Conservation (phyloP, 2,329 filamentous ascomycete genomes). For the Pseudopyricularia cyperi region DNA sequence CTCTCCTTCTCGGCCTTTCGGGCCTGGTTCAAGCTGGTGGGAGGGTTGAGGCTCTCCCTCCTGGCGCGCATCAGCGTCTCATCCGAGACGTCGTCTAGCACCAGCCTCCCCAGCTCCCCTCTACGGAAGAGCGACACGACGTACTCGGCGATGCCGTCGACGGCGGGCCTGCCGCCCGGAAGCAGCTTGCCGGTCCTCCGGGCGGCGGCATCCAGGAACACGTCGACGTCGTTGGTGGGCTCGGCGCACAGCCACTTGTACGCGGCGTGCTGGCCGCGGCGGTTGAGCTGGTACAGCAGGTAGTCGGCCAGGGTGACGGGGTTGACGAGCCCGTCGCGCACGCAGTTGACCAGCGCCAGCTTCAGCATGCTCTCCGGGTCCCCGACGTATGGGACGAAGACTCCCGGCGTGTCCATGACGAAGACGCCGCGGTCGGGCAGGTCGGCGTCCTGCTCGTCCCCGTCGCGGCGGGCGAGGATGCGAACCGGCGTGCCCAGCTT, state of each 20-base stretch:
- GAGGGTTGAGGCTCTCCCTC: constrained; percentile 28
- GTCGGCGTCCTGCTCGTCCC: constrained; percentile 16
- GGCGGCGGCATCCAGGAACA: constrained; percentile 60
- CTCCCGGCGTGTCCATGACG: constrained; percentile 82
- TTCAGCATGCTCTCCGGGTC: constrained; percentile 86
- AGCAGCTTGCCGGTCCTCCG: constrained; percentile 61
- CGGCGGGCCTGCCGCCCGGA: constrained; percentile 58
- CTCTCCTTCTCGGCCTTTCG: constrained; percentile 52
- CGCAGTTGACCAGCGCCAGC: constrained; percentile 77
- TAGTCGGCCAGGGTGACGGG: constrained; percentile 77
- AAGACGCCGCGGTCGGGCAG: constrained; percentile 54
- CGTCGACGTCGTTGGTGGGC: constrained; percentile 75
- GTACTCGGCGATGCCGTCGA: constrained; percentile 64
- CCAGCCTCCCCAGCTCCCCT: constrained; percentile 62
- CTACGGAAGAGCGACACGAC: constrained; percentile 71
- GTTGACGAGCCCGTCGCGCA: constrained; percentile 78
- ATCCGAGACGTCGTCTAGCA: constrained; percentile 63
- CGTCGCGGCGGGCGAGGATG: constrained; percentile 35
- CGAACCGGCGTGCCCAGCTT: constrained; percentile 76
- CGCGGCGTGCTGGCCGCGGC: constrained; percentile 36
- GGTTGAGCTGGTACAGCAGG: constrained; percentile 73
- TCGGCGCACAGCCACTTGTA: constrained; percentile 28
- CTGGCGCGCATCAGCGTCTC: constrained; percentile 39
- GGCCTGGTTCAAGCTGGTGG: constrained; percentile 54
- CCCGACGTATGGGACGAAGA: constrained; percentile 85